Evolutionary conservation across 1,284 basidiomycete species (phyloP).

Genomic region (Coniferiporia sulphurascens): DNA sequence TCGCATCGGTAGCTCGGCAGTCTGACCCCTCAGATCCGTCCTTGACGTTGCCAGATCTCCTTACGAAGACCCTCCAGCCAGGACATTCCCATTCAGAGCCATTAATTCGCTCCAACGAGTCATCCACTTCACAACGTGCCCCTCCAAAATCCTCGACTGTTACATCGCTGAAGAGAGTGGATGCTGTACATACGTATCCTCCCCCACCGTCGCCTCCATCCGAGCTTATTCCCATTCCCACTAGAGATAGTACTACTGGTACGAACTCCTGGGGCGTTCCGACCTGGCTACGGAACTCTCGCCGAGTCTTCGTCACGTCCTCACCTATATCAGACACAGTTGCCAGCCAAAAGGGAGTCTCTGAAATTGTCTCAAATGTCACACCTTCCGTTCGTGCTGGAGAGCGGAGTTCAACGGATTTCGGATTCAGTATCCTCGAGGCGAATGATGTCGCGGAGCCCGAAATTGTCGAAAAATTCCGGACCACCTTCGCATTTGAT

Average conservation of each 20-base stretch:
- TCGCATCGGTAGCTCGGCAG: background rate
- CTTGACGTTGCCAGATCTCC: background rate
- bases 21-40: background rate
- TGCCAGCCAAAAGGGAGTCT: constrained; percentile 29
- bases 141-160: constrained; percentile 1
- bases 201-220: constrained; percentile 54
- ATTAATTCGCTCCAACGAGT: background rate
- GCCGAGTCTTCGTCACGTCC: constrained; percentile 35
- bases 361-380: constrained; percentile 39
- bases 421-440: constrained; percentile 74
- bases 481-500: constrained; percentile 74
- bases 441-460: constrained; percentile 57
- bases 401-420: constrained; percentile 40
- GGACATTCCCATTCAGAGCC: background rate
- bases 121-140: background rate
- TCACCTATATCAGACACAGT: constrained; percentile 19
- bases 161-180: constrained; percentile 1
- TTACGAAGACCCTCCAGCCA: background rate
- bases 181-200: constrained; percentile 65
- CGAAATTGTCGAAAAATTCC: constrained; percentile 72
- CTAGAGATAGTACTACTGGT: constrained; percentile 28
- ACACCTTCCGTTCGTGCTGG: constrained; percentile 9
- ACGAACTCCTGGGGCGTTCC: constrained; percentile 60
- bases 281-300: constrained; percentile 62
- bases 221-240: constrained; percentile 31